Percentiles rank a stretch among this genome's conserved stretches.
phyloP scores from a whole-genome alignment of 148 eudicot species.

The Diospyros lotus region DNA sequence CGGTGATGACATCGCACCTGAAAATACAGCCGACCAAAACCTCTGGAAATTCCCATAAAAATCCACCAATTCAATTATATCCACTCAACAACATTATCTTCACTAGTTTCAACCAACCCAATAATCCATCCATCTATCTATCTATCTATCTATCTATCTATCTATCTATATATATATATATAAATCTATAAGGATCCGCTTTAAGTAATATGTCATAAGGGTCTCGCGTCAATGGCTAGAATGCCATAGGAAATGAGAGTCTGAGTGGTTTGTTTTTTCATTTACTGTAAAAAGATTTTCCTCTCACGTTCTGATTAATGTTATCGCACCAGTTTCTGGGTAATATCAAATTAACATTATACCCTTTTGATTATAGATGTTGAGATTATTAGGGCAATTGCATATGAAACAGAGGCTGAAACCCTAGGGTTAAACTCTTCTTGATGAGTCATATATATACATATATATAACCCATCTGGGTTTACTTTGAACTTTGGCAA shows the following conservation, averaged over 20 bases:
- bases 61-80: neutral
- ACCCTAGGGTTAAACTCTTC: neutral
- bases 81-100: neutral
- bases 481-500: neutral
- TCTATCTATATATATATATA: neutral
- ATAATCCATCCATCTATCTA: neutral
- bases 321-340: neutral
- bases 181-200: neutral
- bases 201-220: no score
- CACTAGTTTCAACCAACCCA: neutral
- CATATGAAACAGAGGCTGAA: neutral
- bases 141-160: neutral
- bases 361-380: neutral
- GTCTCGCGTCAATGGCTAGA: neutral
- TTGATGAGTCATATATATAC: neutral
- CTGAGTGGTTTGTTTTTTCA: constrained; percentile 5
- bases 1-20: constrained; percentile 13
- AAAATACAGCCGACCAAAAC: constrained; percentile 17
- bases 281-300: neutral
- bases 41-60: constrained; percentile 49
- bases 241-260: neutral
- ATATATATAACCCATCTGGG: neutral
- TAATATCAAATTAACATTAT: neutral
- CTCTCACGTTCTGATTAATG: neutral
- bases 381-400: neutral